Evolutionary conservation across 2,329 filamentous ascomycete genomes (phyloP).

Genomic region (Fusarium denticulatum): DNA sequence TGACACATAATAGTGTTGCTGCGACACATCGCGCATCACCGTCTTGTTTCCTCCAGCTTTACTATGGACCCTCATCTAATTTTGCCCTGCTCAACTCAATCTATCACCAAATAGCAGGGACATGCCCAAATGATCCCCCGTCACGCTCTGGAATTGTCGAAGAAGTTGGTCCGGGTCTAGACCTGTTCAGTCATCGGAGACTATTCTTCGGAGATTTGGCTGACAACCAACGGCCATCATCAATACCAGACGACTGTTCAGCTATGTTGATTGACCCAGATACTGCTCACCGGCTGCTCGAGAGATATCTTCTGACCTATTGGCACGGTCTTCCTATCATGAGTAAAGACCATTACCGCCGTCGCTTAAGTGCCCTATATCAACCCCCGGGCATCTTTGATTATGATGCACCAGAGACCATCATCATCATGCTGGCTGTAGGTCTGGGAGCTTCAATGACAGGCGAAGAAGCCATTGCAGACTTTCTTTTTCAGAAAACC

Average conservation of each 20-base stretch:
- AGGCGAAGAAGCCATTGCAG: constrained; percentile 51
- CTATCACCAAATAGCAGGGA: constrained; percentile 47
- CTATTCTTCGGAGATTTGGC: constrained; percentile 51
- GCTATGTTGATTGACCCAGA: constrained; percentile 52
- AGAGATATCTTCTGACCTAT: constrained; percentile 53
- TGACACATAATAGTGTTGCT: constrained; percentile 55
- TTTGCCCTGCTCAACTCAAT: constrained; percentile 53
- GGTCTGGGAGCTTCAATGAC: constrained; percentile 51
- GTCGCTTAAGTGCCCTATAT: constrained; percentile 50
- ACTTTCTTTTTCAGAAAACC: constrained; percentile 55
- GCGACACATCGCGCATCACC: constrained; percentile 57
- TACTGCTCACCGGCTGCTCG: constrained; percentile 50
- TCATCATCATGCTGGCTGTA: constrained; percentile 51
- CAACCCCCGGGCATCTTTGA: constrained; percentile 43
- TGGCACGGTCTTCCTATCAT: constrained; percentile 52
- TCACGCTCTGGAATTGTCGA: constrained; percentile 42
- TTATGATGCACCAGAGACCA: constrained; percentile 49
- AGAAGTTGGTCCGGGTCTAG: constrained; percentile 46
- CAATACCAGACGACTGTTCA: constrained; percentile 37
- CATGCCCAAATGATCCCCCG: constrained; percentile 30
- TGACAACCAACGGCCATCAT: constrained; percentile 45
- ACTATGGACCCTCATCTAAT: constrained; percentile 59
- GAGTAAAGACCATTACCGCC: constrained; percentile 48
- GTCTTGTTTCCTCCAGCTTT: constrained; percentile 55
- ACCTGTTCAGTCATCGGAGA: constrained; percentile 44